Base-by-base conservation (phyloP, 805 yeast species). In the Saccharomycopsis sp. region DNA sequence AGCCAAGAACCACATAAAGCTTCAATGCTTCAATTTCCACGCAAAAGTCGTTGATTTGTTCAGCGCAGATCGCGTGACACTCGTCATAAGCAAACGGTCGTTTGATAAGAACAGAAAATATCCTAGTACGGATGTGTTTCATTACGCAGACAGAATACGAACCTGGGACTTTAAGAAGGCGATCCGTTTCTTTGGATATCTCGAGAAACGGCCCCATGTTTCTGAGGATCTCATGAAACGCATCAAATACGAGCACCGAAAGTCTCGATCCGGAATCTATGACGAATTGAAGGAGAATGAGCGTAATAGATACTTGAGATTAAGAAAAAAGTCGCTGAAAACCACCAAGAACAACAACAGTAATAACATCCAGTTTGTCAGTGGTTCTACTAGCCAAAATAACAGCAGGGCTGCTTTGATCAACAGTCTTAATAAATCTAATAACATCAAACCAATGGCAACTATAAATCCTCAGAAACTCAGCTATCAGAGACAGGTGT, bases 101-200 rank as follows among this genome's bases (percentile, higher is more conserved):
- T 73, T 74, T 68, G 70, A 76, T 65, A 62, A 77, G 59, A 66
- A 63, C 61, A 67, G 65, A 47, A 75, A 69, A 12, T 81, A 84
- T 67, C 62, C 71, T 65, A 70, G 80, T 63, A 67, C 71, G 59
- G 96, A 92, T 68, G 83, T 89, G 7, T 79, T 90, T 64, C 75
- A 80, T 3, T 69, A 73, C 35, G 76, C 75, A 54, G 78, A 77
- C 56, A 83, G 82, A 61, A 80, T 87, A 70, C 89, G 92, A 69
- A 87, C 92, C 23, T 93, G 97, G 97, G 82, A 86, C 47, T 85
- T 82, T 66, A 96, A 89, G 58, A 93, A 92, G 70, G 90, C 92
- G 1, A 80, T 84, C 66, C 74, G 97, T 55, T 92, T 92, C 67
- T 77, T 91, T 69, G 80, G 78, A 61, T 82, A 88, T 69, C 73